Evolutionary conservation across 257 asterid genomes (phyloP), one percentile per base, ranked within the genome.

Genomic region (Solanum lignicaule): DNA sequence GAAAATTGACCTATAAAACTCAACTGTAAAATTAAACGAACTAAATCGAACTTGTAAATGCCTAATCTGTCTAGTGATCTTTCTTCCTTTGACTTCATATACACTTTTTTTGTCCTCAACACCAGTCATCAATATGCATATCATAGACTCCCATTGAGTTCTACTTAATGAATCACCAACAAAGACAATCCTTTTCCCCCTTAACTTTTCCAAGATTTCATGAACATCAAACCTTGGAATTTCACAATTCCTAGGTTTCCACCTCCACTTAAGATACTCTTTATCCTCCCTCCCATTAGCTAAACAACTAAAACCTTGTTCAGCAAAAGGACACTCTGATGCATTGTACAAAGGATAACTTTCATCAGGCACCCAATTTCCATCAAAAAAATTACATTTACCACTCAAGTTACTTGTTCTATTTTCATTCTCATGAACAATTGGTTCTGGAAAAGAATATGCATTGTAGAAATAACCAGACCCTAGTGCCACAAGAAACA

Each of bases 61-160:
- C 93, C 98, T 91, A 85, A 89, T 93, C 93, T 91, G 96, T 92
- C 93, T 96, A 25, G 96, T 93, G 91, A 96, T 96, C 94, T 88
- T 92, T 83, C 91, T 94, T 75, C 98, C 95, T 84, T 94, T 95
- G 58, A 94, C 90, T 89, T 95, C 99, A 91, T 92, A 95, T 69
- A 95, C 99, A 90, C 94, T 92, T 21, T 83, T 90, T 89, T 91
- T 93, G 88, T 95, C 97, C 90, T 94, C 92, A 21, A 96, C 90
- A 13, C 98, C 98, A 60, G 91, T 92, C 98, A 94, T 95, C 38
- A 96, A 90, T 97, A 95, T 93, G 86, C 99, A 96, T 76, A 95
- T 89, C 98, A 95, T 93, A 14, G 99, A 96, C 87, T 96, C 99
- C 98, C 99, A 96, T 38, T 96, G 99, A 27, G 98, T 96, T 73